A percentile compares a stretch with the other conserved stretches of the same genome.
Evolutionary conservation across 345 rosid genomes (phyloP).

Genomic region (Melaleuca alternifolia): DNA sequence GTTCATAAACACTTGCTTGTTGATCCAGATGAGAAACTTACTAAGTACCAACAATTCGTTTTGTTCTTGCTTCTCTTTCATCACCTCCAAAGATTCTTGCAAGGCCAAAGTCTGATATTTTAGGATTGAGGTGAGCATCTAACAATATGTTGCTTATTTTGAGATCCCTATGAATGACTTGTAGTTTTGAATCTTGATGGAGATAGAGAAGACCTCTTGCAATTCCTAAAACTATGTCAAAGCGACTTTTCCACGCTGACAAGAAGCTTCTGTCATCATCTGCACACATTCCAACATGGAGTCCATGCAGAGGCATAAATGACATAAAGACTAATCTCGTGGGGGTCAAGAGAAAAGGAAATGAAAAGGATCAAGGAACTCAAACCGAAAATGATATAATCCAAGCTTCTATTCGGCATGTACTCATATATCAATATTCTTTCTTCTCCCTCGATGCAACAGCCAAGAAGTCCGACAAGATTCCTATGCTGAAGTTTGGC

Average conservation of each 20-base stretch:
- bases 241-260: neutral
- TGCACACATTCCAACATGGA: neutral
- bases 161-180: neutral
- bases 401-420: conserved; percentile 25
- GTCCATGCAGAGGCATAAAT: neutral
- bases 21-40: neutral
- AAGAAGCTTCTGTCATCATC: conserved; percentile 15
- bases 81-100: neutral
- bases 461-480: conserved; percentile 24
- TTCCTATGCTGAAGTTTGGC: conserved; percentile 38
- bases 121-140: neutral
- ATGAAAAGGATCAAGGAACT: neutral
- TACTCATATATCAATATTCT: conserved; percentile 25
- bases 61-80: neutral
- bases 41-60: neutral
- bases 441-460: conserved; percentile 20
- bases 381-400: conserved; percentile 20
- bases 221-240: neutral
- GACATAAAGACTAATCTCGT: neutral
- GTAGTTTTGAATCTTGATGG: neutral
- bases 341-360: neutral
- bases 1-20: neutral
- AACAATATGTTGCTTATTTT: neutral
- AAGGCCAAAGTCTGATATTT: neutral
- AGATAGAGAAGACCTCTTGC: neutral